Percentiles rank a stretch among this genome's conserved stretches.
These are phyloP conservation scores for Westerdykella ornata DNA, from an alignment of 2,329 filamentous ascomycete species.

Conservation along the genomic window DNA sequence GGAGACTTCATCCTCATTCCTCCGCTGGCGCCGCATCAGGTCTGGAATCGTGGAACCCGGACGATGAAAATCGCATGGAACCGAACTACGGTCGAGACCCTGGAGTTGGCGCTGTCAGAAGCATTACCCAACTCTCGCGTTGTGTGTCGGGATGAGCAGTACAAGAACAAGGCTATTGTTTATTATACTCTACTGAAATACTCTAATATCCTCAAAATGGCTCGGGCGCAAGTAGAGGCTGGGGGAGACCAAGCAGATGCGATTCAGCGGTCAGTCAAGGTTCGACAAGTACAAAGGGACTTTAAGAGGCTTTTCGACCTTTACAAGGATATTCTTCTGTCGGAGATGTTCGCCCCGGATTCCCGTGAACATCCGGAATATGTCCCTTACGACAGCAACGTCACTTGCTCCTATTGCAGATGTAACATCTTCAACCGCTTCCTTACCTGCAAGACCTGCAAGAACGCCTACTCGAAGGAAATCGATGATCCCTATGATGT, in stretches of 20 bases:
- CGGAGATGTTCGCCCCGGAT: conserved; percentile 73
- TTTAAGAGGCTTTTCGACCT: conserved; percentile 74
- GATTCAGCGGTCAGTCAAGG: conserved; percentile 42
- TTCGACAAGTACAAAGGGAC: conserved; percentile 69
- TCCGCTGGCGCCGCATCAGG: conserved; percentile 88
- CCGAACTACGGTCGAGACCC: conserved; percentile 82
- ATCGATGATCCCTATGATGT: conserved; percentile 87
- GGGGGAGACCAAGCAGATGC: conserved; percentile 33
- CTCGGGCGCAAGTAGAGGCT: conserved; percentile 50
- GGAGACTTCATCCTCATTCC: conserved; percentile 94
- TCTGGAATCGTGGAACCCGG: conserved; percentile 93
- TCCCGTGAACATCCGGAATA: conserved; percentile 66
- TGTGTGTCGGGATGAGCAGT: conserved; percentile 94
- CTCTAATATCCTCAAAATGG: conserved; percentile 50
- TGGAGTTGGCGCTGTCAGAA: conserved; percentile 78
- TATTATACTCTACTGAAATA: conserved; percentile 85
- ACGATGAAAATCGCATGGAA: conserved; percentile 99
- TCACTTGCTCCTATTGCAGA: conserved; percentile 92
- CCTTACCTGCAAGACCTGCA: conserved; percentile 81
- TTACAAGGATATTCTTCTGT: conserved; percentile 71
- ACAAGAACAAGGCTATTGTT: conserved; percentile 95
- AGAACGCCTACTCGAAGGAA: conserved; percentile 58
- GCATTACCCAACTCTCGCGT: conserved; percentile 81
- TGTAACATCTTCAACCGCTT: conserved; percentile 98
- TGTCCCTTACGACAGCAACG: conserved; percentile 77